phyloP scores from a whole-genome alignment of 352 stramenopile genomes.

The Phytophthora sp. region DNA sequence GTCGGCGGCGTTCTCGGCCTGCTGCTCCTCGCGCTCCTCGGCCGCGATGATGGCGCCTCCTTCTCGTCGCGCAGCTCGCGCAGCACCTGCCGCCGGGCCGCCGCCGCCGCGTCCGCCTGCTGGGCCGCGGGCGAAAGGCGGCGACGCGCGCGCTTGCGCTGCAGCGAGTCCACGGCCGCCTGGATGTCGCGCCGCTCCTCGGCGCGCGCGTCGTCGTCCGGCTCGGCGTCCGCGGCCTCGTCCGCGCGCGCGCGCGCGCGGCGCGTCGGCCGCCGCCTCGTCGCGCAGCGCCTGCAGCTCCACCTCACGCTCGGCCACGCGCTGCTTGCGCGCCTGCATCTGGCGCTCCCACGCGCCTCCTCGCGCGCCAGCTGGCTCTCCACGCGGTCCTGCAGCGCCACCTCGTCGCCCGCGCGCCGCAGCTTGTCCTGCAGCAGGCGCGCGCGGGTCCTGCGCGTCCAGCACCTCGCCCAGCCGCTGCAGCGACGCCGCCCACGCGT shows the following conservation, averaged over 20 bases:
- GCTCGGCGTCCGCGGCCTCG: neutral
- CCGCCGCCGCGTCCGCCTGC: conserved; percentile 25
- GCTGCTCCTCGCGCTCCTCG: conserved; percentile 46
- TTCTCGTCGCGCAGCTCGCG: conserved; percentile 50
- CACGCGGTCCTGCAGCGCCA: conserved; percentile 56
- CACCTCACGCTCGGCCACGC: conserved; percentile 53
- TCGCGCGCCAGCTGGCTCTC: conserved; percentile 62
- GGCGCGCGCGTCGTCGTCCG: conserved; percentile 10
- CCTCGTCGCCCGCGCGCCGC: conserved; percentile 38
- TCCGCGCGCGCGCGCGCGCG: conserved; percentile 26
- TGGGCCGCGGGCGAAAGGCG: conserved; percentile 2
- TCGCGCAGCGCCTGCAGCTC: conserved; percentile 55
- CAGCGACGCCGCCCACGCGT: conserved; percentile 42
- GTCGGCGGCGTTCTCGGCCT: conserved; percentile 42
- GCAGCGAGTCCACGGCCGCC: conserved; percentile 55
- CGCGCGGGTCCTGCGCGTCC: conserved; percentile 18
- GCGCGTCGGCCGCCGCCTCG: too few species aligned
- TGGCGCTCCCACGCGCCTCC: conserved; percentile 64
- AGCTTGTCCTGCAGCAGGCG: conserved; percentile 43
- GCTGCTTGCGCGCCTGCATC: conserved; percentile 57
- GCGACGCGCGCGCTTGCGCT: conserved; percentile 43
- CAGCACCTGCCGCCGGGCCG: conserved; percentile 37
- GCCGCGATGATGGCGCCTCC: conserved; percentile 54
- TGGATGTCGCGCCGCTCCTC: conserved; percentile 73
- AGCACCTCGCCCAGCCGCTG: conserved; percentile 31